Base-by-base conservation (phyloP, 2,329 filamentous ascomycete species). In the Biscogniauxia sp. region DNA sequence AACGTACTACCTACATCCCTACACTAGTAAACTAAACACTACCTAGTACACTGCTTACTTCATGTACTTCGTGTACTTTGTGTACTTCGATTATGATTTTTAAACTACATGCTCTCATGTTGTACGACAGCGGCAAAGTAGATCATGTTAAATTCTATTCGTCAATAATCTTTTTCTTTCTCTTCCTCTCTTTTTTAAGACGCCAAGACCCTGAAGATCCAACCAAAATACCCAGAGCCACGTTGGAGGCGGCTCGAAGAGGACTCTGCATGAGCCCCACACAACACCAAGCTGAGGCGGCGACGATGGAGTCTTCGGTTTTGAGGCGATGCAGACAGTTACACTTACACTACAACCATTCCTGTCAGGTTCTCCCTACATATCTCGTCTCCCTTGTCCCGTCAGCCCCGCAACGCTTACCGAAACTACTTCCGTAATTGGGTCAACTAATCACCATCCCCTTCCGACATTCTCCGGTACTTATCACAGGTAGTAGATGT, bases 391-490 rank as follows among this genome's bases (percentile, higher is more conserved):
- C 37, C 37, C 37, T 45, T 45, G 11, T 45, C 37, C 37, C 37
- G 37, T n/a, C 41, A 59, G 37, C 57, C 52, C 65, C 63, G 63
- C 52, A 55, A 5, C 13, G n/a, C 20, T 51, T 32, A 52, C 55
- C 49, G 49, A 52, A 41, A 56, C 13, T 49, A 19, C 5, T 56
- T 37, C 41, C 54, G 53, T 50, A 19, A 49, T 28, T 26, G 54
- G 41, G 41, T 37, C 23, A 56, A 41, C 54, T 51, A 56, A 41
- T 28, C 45, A 32, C 41, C 32, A 41, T 9, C 50, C 51, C 11
- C 20, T 58, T 58, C 64, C 65, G 65, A 62, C n/a, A 60, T 64
- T 60, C 19, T 56, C 65, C 65, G 65, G 7, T 2, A 32, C 28
- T 32, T 53, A 53, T 23, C 23, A 23, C n/a, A 51, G 28, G 7